Percentiles rank a stretch among this genome's conserved stretches.
These are phyloP conservation scores for Venturia carpophila DNA, from an alignment of 2,329 filamentous ascomycete species.

Conservation along the genomic window DNA sequence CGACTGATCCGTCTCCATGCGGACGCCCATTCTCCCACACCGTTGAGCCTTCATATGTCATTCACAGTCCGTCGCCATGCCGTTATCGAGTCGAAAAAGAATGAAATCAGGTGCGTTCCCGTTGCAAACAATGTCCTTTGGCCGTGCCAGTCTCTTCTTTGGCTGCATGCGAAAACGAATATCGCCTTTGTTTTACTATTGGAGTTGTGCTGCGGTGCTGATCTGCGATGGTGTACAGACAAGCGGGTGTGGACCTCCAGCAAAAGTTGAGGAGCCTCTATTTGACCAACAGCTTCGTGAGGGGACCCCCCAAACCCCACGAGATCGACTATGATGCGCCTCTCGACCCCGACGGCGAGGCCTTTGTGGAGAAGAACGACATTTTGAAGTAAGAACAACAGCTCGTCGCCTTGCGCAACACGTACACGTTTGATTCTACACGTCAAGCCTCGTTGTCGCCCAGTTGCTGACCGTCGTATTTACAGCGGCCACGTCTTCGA, in stretches of 20 bases:
- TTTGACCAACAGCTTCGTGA: slow-evolving; percentile 51
- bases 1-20: slow-evolving; percentile 17
- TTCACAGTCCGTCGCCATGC: slow-evolving; percentile 37
- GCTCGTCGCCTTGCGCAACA: slow-evolving; percentile 8
- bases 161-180: slow-evolving; percentile 32
- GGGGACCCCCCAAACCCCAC: slow-evolving; percentile 47
- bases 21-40: slow-evolving; percentile 17
- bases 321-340: slow-evolving; percentile 48
- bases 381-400: slow-evolving; percentile 46
- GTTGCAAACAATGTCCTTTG: neutral
- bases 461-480: slow-evolving; percentile 12
- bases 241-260: slow-evolving; percentile 53
- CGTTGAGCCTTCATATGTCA: slow-evolving; percentile 38
- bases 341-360: slow-evolving; percentile 42
- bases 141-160: slow-evolving; percentile 18
- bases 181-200: slow-evolving; percentile 29
- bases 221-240: slow-evolving; percentile 25
- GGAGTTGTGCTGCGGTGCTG: slow-evolving; percentile 32
- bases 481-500: slow-evolving; percentile 16
- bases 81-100: slow-evolving; percentile 34
- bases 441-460: slow-evolving; percentile 5
- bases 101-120: slow-evolving; percentile 35
- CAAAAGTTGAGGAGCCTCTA: slow-evolving; percentile 85
- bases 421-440: neutral
- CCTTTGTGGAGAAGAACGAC: slow-evolving; percentile 51